phyloP scores from a whole-genome alignment of 805 yeast genomes.

The Schizosaccharomyces cryophilus region DNA sequence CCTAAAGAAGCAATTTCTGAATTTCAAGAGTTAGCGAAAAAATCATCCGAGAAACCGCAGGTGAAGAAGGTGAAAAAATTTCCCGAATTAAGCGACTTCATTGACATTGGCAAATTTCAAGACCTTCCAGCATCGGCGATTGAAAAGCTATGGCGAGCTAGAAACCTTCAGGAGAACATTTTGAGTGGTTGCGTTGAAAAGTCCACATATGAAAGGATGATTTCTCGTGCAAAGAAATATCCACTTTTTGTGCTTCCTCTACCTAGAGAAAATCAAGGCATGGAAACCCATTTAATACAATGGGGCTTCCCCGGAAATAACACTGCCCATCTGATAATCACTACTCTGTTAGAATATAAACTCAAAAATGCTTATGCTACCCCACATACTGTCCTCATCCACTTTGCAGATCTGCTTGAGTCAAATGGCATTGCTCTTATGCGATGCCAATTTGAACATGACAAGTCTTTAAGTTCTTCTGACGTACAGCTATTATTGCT shows the following conservation, averaged over 20 bases:
- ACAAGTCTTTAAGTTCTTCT: constrained; percentile 35
- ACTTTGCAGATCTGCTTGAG: constrained; percentile 50
- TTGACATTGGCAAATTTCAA: constrained; percentile 43
- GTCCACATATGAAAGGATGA: constrained; percentile 18
- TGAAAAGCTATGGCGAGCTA: constrained; percentile 69
- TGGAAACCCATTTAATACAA: constrained; percentile 75
- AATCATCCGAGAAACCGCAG: constrained; percentile 13
- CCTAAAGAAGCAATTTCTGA: constrained; percentile 30
- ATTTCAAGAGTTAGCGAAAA: neutral
- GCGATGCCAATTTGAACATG: constrained; percentile 65
- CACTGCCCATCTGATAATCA: constrained; percentile 72
- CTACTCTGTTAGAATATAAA: constrained; percentile 77
- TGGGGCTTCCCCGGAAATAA: constrained; percentile 73
- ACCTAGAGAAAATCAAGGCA: constrained; percentile 31
- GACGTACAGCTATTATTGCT: constrained; percentile 60
- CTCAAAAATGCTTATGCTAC: constrained; percentile 75
- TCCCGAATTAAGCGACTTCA: constrained; percentile 14
- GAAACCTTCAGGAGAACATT: constrained; percentile 35
- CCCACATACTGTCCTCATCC: constrained; percentile 77
- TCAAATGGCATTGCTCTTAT: constrained; percentile 45
- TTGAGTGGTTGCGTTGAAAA: constrained; percentile 16
- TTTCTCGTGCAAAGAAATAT: constrained; percentile 38
- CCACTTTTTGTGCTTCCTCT: constrained; percentile 80
- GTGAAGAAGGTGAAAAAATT: too few relatives aligned
- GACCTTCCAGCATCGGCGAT: constrained; percentile 32